phyloP scores from a whole-genome alignment of 2,329 filamentous ascomycete species.

The Aspergillus chevalieri region DNA sequence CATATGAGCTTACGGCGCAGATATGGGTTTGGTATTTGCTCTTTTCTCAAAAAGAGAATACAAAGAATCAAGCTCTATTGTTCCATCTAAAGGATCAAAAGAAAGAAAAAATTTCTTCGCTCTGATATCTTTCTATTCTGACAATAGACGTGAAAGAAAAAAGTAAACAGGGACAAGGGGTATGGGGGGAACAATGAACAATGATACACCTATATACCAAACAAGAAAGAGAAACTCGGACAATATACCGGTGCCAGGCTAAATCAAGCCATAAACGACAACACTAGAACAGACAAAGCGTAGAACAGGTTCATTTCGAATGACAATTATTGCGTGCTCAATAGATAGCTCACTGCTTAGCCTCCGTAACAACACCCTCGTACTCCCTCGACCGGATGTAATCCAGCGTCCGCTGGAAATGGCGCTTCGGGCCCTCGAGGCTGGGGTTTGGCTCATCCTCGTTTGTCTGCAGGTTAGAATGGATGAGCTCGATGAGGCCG shows the following conservation, averaged over 20 bases:
- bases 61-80: no score
- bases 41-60: no score
- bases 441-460: slow-evolving; percentile 60
- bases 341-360: slow-evolving; percentile 38
- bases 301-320: no score
- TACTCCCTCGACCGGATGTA: slow-evolving; percentile 90
- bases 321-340: neutral
- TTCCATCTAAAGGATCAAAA: neutral
- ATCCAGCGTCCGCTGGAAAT: slow-evolving; percentile 91
- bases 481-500: slow-evolving; percentile 94
- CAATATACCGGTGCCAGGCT: no score
- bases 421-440: slow-evolving; percentile 82
- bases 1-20: no score
- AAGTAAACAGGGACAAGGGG: slow-evolving; percentile 11
- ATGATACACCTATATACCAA: slow-evolving; percentile 24
- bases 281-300: no score
- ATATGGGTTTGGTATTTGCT: no score
- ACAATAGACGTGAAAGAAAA: slow-evolving; percentile 1
- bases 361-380: slow-evolving; percentile 75
- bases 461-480: slow-evolving; percentile 86
- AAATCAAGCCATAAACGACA: no score
- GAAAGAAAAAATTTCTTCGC: neutral
- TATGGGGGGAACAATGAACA: slow-evolving; percentile 15
- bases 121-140: slow-evolving; percentile 3
- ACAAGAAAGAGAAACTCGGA: slow-evolving; percentile 1